These are phyloP conservation scores for Fallopia convolvulus DNA, from an alignment of 148 eudicot species.

Conservation along the genomic window DNA sequence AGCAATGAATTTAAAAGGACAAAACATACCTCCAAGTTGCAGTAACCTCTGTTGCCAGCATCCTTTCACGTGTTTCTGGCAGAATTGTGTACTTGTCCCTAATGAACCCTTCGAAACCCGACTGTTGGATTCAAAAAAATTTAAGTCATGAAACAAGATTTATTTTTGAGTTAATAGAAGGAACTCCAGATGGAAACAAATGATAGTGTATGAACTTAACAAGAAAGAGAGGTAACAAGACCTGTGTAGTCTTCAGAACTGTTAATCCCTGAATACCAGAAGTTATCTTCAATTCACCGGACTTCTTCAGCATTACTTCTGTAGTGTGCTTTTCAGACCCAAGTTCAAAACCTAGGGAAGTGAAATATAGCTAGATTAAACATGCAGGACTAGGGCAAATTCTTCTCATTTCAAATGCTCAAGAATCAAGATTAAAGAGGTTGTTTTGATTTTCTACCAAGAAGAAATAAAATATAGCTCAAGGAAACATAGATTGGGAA, in stretches of 20 bases:
- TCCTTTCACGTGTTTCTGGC: constrained; percentile 91
- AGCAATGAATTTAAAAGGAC: no score
- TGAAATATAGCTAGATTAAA: neutral
- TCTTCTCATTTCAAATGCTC: neutral
- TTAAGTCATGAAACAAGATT: neutral
- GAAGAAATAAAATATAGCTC: no score
- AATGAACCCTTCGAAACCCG: constrained; percentile 91
- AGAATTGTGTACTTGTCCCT: constrained; percentile 78
- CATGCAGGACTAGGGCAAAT: neutral
- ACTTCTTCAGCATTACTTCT: constrained; percentile 61
- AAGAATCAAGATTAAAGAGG: no score
- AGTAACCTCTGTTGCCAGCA: constrained; percentile 84
- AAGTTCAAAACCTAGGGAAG: constrained; percentile 72
- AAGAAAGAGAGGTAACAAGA: no score
- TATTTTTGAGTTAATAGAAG: no score
- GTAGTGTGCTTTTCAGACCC: constrained; percentile 92
- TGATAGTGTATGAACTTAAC: constrained; percentile 5
- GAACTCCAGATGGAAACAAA: no score
- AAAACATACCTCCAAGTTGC: constrained; percentile 76
- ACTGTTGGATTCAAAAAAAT: constrained; percentile 38
- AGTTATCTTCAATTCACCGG: constrained; percentile 52
- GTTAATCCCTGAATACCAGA: constrained; percentile 77
- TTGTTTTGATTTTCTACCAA: no score
- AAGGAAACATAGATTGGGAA: no score
- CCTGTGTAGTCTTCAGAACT: constrained; percentile 87